Percentiles rank a stretch among this genome's conserved stretches.
Evolutionary conservation across 768 basidiomycete genomes (phyloP).

Genomic region (Ramaria rubella): DNA sequence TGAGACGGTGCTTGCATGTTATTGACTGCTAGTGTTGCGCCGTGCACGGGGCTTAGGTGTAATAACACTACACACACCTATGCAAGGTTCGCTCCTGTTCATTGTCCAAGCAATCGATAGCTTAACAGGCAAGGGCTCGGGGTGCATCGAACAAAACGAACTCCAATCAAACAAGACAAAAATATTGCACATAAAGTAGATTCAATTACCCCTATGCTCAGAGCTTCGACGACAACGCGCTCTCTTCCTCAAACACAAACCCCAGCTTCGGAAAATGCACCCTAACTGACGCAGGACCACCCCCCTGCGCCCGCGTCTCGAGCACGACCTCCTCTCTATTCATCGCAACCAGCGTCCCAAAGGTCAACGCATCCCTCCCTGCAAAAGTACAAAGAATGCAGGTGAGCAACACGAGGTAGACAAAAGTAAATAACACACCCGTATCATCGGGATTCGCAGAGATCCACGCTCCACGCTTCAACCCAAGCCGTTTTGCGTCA

Average conservation of each 20-base stretch:
- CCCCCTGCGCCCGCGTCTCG: conserved; percentile 35
- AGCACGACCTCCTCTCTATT: conserved; percentile 44
- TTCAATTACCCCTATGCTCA: too few species aligned
- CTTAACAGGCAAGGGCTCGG: too few species aligned
- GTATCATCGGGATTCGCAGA: conserved; percentile 43
- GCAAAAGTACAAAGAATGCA: background rate
- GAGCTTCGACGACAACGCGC: background rate
- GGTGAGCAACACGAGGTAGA: background rate
- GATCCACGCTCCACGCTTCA: conserved; percentile 34
- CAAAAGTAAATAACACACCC: conserved; percentile 30
- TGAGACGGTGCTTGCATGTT: too few species aligned
- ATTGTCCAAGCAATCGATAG: too few species aligned
- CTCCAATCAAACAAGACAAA: background rate
- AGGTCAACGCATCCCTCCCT: conserved; percentile 21
- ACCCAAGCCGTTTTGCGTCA: conserved; percentile 38
- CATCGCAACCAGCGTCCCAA: conserved; percentile 45
- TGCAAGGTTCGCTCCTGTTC: too few species aligned
- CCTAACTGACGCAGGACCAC: conserved; percentile 25
- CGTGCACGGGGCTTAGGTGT: too few species aligned
- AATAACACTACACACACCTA: too few species aligned
- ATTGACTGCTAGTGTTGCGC: too few species aligned
- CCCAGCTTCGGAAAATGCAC: conserved; percentile 47
- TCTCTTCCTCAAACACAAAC: background rate
- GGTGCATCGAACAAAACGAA: too few species aligned
- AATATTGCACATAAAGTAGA: too few species aligned